Evolutionary conservation across 2,329 filamentous ascomycete species (phyloP).

Genomic region (Escovopsis sp.): DNA sequence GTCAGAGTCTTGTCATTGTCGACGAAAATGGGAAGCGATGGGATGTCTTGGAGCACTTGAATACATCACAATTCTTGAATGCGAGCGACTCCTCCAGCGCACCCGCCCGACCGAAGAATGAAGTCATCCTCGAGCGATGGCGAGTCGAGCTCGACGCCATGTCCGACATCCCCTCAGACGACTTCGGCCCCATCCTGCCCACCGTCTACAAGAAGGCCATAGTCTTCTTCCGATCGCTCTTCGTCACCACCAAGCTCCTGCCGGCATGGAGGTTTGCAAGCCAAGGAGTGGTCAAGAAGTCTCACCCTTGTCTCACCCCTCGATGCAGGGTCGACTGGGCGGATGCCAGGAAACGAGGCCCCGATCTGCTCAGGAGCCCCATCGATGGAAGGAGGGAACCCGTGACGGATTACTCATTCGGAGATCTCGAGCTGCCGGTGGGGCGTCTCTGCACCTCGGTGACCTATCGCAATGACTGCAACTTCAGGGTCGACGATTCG

Average conservation of each 20-base stretch:
- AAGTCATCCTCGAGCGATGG: constrained; percentile 87
- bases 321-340: constrained; percentile 66
- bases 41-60: constrained; percentile 78
- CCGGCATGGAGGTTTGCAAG: constrained; percentile 75
- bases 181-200: constrained; percentile 53
- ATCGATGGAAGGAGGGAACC: constrained; percentile 24
- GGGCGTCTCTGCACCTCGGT: constrained; percentile 72
- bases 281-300: constrained; percentile 56
- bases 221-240: constrained; percentile 82
- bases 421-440: constrained; percentile 71
- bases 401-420: constrained; percentile 66
- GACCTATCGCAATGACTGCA: constrained; percentile 75
- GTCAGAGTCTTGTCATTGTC: constrained; percentile 73
- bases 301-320: constrained; percentile 52
- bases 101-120: constrained; percentile 36
- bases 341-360: constrained; percentile 35
- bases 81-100: constrained; percentile 27
- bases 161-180: constrained; percentile 34
- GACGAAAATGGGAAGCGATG: constrained; percentile 85
- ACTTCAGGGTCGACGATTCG: constrained; percentile 80
- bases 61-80: constrained; percentile 41
- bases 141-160: constrained; percentile 56
- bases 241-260: constrained; percentile 64
- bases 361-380: constrained; percentile 46
- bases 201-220: constrained; percentile 97